Base-by-base conservation (phyloP, 768 basidiomycete genomes). In the Tephrocybe sp. region DNA sequence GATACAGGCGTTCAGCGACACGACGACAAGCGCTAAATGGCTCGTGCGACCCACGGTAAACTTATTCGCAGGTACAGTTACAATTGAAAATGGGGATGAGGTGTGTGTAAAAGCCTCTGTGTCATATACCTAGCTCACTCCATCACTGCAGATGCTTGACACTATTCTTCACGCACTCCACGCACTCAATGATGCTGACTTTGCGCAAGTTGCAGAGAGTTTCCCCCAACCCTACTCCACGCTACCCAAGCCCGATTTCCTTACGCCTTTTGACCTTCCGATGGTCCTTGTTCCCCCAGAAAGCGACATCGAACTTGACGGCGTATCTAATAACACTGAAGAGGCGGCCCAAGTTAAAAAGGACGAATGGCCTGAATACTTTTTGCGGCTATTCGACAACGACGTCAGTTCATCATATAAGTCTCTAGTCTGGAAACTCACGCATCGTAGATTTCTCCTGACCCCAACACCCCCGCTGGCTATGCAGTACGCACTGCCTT, bases 231-330 rank as follows among this genome's bases (percentile, higher is more conserved):
- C 89, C 2, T 90, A 89, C 58, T 61, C 72, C 9, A 68, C 73
- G 28, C 73, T 77, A 51, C 68, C 75, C 0, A 72, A 73, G 21
- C 67, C 76, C 18, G 75, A 77, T 32, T 56, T 63, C 8, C 66
- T 75, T 13, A 63, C 71, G 7, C 77, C 81, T 1, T 92, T 88
- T 56, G 77, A 82, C 25, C 73, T 95, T 9, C 91, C 91, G 5
- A 76, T 82, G 27, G 83, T 94, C 32, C 75, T 95, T 15, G 90
- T 95, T 0, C 92, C 92, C 2, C 92, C 92, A 1, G 92, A 95
- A 65, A 80, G 86, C 9, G 50, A 51, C 19, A 87, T 92, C 24
- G 92, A 93, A 56, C 74, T 90, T 8, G 91, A 92, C 32, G 77
- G 78, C 0, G 69, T 92, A 37, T 75, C 84, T 0, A 76, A 79